Evolutionary conservation across 192 early-diverging fungal species (phyloP), one percentile per base, ranked within the genome.

Genomic region (Backusella sp.): DNA sequence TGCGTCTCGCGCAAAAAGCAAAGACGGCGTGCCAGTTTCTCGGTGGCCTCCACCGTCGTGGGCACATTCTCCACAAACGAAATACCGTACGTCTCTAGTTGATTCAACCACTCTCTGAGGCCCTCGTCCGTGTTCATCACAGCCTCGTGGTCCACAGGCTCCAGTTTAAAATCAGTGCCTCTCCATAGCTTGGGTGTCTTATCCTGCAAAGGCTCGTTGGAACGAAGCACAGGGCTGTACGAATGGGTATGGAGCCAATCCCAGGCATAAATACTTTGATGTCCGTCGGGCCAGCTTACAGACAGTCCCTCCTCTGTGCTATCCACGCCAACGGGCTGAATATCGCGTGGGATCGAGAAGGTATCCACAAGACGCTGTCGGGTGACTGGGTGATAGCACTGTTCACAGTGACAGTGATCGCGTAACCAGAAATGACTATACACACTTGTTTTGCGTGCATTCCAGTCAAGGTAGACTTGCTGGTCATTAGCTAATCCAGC

Each of bases 331-430:
- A 73, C 77, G 17, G 90, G 86, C 37, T 77, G 73, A 36, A 92
- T 89, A 72, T 90, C 81, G 35, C 83, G 70, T n/a, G 90, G 90
- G 53, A 94, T 87, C 56, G 74, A 71, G 78, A 87, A 89, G 1
- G 95, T 95, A 75, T 93, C 85, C 15, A 94, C 73, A 15, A 95
- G 84, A 12, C 95, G 82, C 77, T 96, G 95, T 56, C 91, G 92
- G 0, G 95, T 95, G 17, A 89, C 77, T 6, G 85, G 76, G 66
- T 95, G 95, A 78, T 88, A 96, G 76, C 95, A 96, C 39, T 88
- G 56, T 3, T 87, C 82, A 68, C 95, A 96, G 30, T 85, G 87
- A 78, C 95, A 96, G 79, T 96, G 95, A 75, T 96, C 94, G 9
- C 95, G 83, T 42, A 96, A 86, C 95, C 95, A 96, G 42, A 96